Conservation (phyloP, 345 rosid genomes). For the Leavenworthia alabamica region DNA sequence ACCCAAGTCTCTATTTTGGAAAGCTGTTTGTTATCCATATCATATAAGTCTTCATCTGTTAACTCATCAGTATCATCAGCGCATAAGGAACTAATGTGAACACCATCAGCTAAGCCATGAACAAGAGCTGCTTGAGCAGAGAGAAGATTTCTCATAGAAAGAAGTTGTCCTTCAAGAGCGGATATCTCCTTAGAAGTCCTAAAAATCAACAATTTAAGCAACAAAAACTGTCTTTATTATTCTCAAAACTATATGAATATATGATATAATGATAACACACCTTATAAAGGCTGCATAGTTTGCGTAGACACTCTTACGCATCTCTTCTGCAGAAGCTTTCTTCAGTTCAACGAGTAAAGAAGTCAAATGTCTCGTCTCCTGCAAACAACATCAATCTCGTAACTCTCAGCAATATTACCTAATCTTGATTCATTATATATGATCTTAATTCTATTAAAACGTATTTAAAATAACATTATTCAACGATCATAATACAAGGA, state of each 20-base stretch:
- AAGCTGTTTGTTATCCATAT: constrained; percentile 39
- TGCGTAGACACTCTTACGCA: constrained; percentile 92
- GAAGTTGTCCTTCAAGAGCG: constrained; percentile 81
- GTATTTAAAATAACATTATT: too few species aligned
- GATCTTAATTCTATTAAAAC: too few species aligned
- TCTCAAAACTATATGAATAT: too few species aligned
- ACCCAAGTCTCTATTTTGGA: constrained; percentile 58
- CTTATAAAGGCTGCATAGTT: constrained; percentile 84
- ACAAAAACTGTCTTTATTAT: too few species aligned
- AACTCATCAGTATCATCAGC: constrained; percentile 44
- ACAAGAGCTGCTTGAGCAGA: constrained; percentile 78
- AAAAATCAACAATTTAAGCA: constrained; percentile 12
- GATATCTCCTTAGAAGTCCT: constrained; percentile 88
- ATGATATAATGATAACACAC: too few species aligned
- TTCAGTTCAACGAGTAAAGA: constrained; percentile 60
- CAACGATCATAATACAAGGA: neutral
- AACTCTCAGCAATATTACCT: neutral
- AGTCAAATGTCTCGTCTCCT: constrained; percentile 69
- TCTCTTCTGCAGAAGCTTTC: constrained; percentile 97
- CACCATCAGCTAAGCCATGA: constrained; percentile 67
- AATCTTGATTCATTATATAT: neutral
- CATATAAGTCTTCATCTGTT: constrained; percentile 35
- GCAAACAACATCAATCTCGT: constrained; percentile 7
- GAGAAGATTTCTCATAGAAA: constrained; percentile 74
- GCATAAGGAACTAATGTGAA: constrained; percentile 45